Evolutionary conservation across 805 yeast species (phyloP).

Genomic region (Pichia scutulata): DNA sequence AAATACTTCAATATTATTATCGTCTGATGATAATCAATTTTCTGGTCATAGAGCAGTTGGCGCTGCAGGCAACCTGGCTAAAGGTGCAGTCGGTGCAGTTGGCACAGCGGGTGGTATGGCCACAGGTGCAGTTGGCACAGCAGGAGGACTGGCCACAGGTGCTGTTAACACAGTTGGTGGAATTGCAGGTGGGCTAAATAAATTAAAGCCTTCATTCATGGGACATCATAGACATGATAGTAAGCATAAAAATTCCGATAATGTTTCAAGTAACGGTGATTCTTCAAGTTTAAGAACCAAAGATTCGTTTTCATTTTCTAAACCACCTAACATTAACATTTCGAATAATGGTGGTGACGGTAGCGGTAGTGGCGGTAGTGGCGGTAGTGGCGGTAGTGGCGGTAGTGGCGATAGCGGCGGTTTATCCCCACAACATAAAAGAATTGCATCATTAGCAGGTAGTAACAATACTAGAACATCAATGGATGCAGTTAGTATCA

Average conservation of each 20-base stretch:
- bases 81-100: slow-evolving; percentile 35
- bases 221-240: slow-evolving; percentile 7
- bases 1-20: slow-evolving; percentile 40
- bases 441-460: slow-evolving; percentile 5
- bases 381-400: neutral
- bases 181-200: slow-evolving; percentile 16
- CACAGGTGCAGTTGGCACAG: slow-evolving; percentile 36
- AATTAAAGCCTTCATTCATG: slow-evolving; percentile 1
- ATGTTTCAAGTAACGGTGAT: neutral
- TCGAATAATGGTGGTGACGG: neutral
- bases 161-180: slow-evolving; percentile 36
- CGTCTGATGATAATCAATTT: slow-evolving; percentile 28
- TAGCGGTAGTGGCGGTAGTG: neutral
- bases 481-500: slow-evolving; percentile 25
- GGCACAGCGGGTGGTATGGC: slow-evolving; percentile 38
- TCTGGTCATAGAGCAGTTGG: slow-evolving; percentile 17
- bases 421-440: neutral
- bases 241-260: slow-evolving; percentile 28
- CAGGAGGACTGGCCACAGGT: slow-evolving; percentile 30
- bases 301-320: neutral
- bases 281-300: neutral
- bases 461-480: slow-evolving; percentile 9
- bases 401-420: neutral
- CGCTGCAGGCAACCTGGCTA: slow-evolving; percentile 32
- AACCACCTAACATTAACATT: neutral